Base-by-base conservation (phyloP, 2,329 filamentous ascomycete species). In the Claviceps sp. region DNA sequence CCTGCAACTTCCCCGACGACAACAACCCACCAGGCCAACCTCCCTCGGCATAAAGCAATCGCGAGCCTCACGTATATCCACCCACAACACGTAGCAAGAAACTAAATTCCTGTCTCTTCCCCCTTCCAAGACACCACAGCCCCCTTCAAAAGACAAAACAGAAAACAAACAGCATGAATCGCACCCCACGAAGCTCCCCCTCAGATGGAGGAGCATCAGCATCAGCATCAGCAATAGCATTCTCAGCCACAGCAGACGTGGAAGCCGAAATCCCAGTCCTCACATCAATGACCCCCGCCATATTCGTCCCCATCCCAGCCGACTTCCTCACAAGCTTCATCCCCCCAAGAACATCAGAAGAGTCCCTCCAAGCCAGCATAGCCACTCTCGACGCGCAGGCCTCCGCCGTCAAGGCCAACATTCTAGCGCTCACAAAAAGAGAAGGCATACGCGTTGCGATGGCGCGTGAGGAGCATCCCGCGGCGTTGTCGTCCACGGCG, bases 231-330 rank as follows among this genome's bases (percentile, higher is more conserved):
- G 22, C 26, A 44, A 2, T 1, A 7, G 24, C 24, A 30, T 30
- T 4, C 3, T 24, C 8, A n/a, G 24, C 13, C 26, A 24, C 3
- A 34, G 42, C 13, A 45, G 42, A 45, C 13, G 14, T 16, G 14
- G 24, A 30, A 9, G 9, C 8, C 8, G 26, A 34, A 7, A 59
- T 59, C 52, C 57, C 56, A 1, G 41, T 30, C 0, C 58, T 68
- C 38, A 54, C 41, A 14, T 52, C 56, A 51, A 56, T 65, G 52
- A 54, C 59, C 4, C 57, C 62, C 5, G 57, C 62, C 53, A 65
- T 71, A 46, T 71, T 69, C 57, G 61, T 65, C 26, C 64, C 66
- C 26, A 58, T 70, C 16, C 45, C 53, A 5, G 50, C 55, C 8
- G 56, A 61, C 43, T 57, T 63, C 48, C 54, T 58, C 44, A 52